phyloP scores from a whole-genome alignment of 148 eudicot species.

The Linanthus parryae region DNA sequence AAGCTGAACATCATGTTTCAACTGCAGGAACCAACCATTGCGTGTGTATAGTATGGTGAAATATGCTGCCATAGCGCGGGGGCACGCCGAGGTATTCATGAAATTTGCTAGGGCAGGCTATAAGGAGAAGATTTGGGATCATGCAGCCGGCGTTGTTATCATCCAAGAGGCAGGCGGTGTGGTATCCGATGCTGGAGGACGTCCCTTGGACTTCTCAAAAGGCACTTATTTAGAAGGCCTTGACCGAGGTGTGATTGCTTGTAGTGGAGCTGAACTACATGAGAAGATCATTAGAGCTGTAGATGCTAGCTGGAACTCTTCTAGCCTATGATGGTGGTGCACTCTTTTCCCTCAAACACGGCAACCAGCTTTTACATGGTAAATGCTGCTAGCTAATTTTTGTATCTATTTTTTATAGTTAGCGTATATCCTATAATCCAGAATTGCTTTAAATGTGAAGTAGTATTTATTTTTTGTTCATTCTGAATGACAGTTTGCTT shows the following conservation, averaged over 20 bases:
- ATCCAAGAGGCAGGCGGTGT: constrained; percentile 47
- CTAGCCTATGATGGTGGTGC: constrained; percentile 22
- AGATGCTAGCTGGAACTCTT: constrained; percentile 50
- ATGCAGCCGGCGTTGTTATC: constrained; percentile 44
- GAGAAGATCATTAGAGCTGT: constrained; percentile 38
- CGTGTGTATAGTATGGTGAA: constrained; percentile 49
- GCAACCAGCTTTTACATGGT: background rate
- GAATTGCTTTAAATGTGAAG: too few species aligned
- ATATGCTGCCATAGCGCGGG: constrained; percentile 47
- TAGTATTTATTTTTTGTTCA: too few species aligned
- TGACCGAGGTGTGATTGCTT: constrained; percentile 41
- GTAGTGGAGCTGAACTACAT: constrained; percentile 33
- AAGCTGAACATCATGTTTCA: constrained; percentile 1
- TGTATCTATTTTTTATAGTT: background rate
- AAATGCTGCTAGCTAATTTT: background rate
- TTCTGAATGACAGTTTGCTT: too few species aligned
- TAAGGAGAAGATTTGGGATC: constrained; percentile 53
- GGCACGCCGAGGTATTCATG: constrained; percentile 48
- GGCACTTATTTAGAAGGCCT: constrained; percentile 42
- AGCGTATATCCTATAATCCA: too few species aligned
- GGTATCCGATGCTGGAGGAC: constrained; percentile 44
- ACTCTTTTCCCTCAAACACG: background rate
- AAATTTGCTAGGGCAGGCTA: constrained; percentile 49
- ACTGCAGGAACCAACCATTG: constrained; percentile 41
- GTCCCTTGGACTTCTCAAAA: constrained; percentile 30